These are phyloP conservation scores for Pholiota microspora DNA, from an alignment of 768 basidiomycete genomes.

Conservation along the genomic window DNA sequence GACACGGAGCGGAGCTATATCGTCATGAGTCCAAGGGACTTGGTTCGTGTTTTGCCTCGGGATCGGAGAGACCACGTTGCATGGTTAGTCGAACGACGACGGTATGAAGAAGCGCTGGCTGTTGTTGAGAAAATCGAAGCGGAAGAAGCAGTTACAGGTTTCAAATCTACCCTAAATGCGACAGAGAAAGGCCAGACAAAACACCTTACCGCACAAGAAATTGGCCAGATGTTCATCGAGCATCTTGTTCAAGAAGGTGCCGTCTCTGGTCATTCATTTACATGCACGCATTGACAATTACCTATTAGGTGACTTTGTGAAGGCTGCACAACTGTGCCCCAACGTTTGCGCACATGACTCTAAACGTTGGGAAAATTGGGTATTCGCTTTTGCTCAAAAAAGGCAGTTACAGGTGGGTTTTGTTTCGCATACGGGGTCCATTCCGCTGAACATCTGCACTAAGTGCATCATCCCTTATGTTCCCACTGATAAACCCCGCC, in stretches of 20 bases:
- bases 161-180: slow-evolving; percentile 11
- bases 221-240: slow-evolving; percentile 85
- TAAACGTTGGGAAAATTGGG: slow-evolving; percentile 94
- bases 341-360: slow-evolving; percentile 81
- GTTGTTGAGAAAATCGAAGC: slow-evolving; percentile 70
- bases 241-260: slow-evolving; percentile 81
- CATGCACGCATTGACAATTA: not conserved
- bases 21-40: slow-evolving; percentile 82
- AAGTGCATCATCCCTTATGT: slow-evolving; percentile 88
- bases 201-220: slow-evolving; percentile 55
- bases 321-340: slow-evolving; percentile 80
- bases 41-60: slow-evolving; percentile 84
- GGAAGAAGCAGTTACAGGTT: slow-evolving; percentile 25
- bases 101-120: slow-evolving; percentile 88
- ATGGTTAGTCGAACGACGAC: slow-evolving; percentile 85
- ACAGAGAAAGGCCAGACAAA: slow-evolving; percentile 27
- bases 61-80: slow-evolving; percentile 88
- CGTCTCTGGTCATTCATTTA: slow-evolving; percentile 13
- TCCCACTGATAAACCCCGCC: slow-evolving; percentile 77
- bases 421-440: not conserved
- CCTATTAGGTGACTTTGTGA: slow-evolving; percentile 50
- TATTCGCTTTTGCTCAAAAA: slow-evolving; percentile 85
- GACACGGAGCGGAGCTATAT: slow-evolving; percentile 59
- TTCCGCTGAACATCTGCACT: not conserved
- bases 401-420: slow-evolving; percentile 66